Evolutionary conservation across 106 monocot species (phyloP).

Genomic region (Dendrobium huoshanense): DNA sequence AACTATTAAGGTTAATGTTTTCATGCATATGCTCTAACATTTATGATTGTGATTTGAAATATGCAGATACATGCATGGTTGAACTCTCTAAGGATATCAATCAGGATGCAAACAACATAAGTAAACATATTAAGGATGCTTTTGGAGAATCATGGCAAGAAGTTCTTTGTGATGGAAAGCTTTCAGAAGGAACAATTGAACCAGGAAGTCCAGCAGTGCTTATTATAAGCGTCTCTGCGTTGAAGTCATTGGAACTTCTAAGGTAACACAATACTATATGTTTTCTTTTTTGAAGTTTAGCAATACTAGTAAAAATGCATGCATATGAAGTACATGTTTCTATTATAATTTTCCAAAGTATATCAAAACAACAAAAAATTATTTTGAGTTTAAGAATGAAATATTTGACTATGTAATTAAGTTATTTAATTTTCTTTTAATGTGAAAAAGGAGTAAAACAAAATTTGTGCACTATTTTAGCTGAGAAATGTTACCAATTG

Average conservation of each 20-base stretch:
- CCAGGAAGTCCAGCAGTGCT: slow-evolving; percentile 75
- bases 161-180: slow-evolving; percentile 55
- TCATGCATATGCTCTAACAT: neutral
- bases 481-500: neutral
- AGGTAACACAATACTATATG: slow-evolving; percentile 33
- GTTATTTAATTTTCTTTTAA: neutral
- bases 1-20: neutral
- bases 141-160: slow-evolving; percentile 65
- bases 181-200: slow-evolving; percentile 37
- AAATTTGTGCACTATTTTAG: neutral
- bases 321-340: neutral
- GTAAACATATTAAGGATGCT: slow-evolving; percentile 57
- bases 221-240: slow-evolving; percentile 65
- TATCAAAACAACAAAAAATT: neutral
- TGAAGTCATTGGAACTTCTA: slow-evolving; percentile 82
- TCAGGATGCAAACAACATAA: slow-evolving; percentile 59
- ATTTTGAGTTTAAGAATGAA: neutral
- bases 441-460: neutral
- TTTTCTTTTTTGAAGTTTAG: neutral
- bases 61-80: slow-evolving; percentile 67
- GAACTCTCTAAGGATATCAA: slow-evolving; percentile 39
- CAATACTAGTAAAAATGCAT: neutral
- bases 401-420: neutral
- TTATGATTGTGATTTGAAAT: neutral
- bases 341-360: neutral